Evolutionary conservation across 805 yeast species (phyloP), one percentile per base, ranked within the genome.

Genomic region (Ogataea polymorpha): DNA sequence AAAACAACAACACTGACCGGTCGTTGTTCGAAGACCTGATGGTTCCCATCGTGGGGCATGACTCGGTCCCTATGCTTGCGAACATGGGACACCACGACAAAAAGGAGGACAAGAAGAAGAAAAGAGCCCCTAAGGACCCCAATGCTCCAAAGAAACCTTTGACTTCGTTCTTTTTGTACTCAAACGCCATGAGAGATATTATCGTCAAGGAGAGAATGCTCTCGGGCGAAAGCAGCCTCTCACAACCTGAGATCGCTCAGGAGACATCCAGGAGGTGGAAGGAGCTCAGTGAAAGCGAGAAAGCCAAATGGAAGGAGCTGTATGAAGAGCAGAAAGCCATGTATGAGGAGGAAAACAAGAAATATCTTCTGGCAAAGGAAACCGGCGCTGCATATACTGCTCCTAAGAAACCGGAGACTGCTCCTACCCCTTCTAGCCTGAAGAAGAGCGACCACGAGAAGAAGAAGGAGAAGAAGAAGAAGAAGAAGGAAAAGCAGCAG

Each of bases 91-190:
- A 66, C 34, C 62, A 56, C 20, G 70, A 71, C 42, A 62, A 47
- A 70, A 67, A 65, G 49, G 59, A 51, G 44, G 56, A 32, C 71
- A 71, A 61, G 42, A 82, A 77, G 65, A 78, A 75, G 55, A 70
- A 67, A 55, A 72, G 70, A 54, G 68, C 61, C 27, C 71, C 66
- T 39, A 71, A 66, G 53, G 98, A 91, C 65, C 97, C 97, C 38
- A 82, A 86, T 56, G 96, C 96, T 32, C 99, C 99, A 45, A 88
- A 86, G 72, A 89, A 89, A 58, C 98, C 99, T 12, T 71, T 87
- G 57, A 89, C 96, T 16, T 84, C 86, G 32, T 90, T 80, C 68
- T 86, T 91, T 63, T 75, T 80, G 30, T 91, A 80, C 65, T 80
- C 87, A 39, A 81, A 84, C 50, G 80, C 78, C 50, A 76, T 80